A percentile compares a stretch with the other conserved stretches of the same genome.
phyloP scores from a whole-genome alignment of 768 basidiomycete species.

The Lactifluus piperatus region DNA sequence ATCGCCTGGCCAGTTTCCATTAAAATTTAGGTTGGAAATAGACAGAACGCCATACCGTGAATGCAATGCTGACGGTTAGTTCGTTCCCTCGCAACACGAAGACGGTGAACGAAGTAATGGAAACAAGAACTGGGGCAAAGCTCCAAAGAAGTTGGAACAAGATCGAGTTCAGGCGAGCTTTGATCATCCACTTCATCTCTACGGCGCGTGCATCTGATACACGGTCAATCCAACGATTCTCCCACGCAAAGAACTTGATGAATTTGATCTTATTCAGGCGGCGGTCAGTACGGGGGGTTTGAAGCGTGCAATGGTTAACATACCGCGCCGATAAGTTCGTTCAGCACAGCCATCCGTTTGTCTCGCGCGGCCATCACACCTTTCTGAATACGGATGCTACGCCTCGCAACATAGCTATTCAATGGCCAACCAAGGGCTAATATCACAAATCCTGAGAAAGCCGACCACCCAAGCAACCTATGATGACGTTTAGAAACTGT shows the following conservation, averaged over 20 bases:
- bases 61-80: slow-evolving; percentile 72
- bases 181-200: slow-evolving; percentile 74
- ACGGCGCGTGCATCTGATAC: slow-evolving; percentile 52
- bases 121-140: slow-evolving; percentile 69
- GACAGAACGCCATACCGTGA: slow-evolving; percentile 49
- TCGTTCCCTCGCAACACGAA: slow-evolving; percentile 66
- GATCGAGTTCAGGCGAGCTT: slow-evolving; percentile 66
- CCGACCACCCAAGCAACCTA: slow-evolving; percentile 57
- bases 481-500: not conserved
- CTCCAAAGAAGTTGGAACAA: slow-evolving; percentile 68
- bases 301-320: slow-evolving; percentile 18
- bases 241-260: slow-evolving; percentile 82
- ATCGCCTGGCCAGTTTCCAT: slow-evolving; percentile 41
- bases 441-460: slow-evolving; percentile 70
- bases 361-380: slow-evolving; percentile 55
- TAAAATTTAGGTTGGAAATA: not conserved
- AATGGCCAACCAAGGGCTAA: slow-evolving; percentile 60
- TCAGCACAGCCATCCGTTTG: slow-evolving; percentile 68
- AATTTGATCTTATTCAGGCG: slow-evolving; percentile 45
- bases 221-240: slow-evolving; percentile 63
- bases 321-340: slow-evolving; percentile 66
- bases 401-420: slow-evolving; percentile 55
- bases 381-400: slow-evolving; percentile 53
- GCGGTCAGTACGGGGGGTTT: not conserved
- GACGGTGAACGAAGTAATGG: slow-evolving; percentile 68